Base-by-base conservation (phyloP, 1,284 basidiomycete species). In the Papiliotrema flavescens region DNA sequence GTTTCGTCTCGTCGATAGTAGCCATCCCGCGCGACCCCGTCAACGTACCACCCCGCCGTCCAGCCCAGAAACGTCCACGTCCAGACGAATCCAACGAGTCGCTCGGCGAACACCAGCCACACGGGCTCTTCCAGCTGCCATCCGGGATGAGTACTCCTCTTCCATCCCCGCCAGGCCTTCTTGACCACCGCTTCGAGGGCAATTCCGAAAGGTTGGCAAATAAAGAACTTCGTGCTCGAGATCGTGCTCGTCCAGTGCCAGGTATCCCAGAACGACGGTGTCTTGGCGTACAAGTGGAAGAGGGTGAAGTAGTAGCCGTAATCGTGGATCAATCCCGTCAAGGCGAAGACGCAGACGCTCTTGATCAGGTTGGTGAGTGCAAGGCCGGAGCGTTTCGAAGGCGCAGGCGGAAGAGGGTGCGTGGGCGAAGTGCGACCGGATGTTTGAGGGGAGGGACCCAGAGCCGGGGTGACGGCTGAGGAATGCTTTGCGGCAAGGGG, bases 1-100 rank as follows among this genome's bases (percentile, higher is more conserved):
- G 53, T 59, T 17, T 55, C 57, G 15, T 47, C 50, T n/a, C 57
- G 49, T 26, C 54, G 47, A 44, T 61, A 73, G 22, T 63, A 48
- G 2, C 68, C 68, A 4, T 61, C 26, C 45, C 56, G 57, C 13
- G 62, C 55, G 55, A 67, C 47, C 9, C 69, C 70, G 15, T 65
- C 56, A 2, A 75, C 69, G 35, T 68, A 72, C 54, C 55, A 70
- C 14, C 60, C 51, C 0, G 73, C 71, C 7, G 66, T 67, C 66
- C 64, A 69, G 0, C 73, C 71, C 8, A 75, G 56, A 64, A 65
- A 73, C 19, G 64, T 49, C 73, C 73, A 75, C 2, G 68, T 71
- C 65, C 64, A 69, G 0, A 60, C 57, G 49, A 73, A 73, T 0
- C 69, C 70, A 5, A 71, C 36, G 1, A 57, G 19, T 23, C 71